These are phyloP conservation scores for Brettanomyces sp. DNA, from an alignment of 805 yeast genomes.

Conservation along the genomic window DNA sequence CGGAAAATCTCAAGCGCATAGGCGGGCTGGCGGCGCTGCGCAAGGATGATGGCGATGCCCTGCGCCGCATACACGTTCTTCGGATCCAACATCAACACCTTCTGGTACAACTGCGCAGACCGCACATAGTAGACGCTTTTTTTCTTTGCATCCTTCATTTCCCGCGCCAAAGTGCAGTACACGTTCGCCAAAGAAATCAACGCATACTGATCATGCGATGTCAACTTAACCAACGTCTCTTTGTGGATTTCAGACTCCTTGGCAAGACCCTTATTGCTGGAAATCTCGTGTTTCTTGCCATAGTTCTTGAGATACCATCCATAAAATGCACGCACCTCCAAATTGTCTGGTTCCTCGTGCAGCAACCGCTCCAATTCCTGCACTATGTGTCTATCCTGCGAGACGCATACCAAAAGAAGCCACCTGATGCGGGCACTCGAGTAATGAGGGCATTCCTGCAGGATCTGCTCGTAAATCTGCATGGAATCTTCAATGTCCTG, in stretches of 20 bases:
- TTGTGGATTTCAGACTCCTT: constrained; percentile 74
- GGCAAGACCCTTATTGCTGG: constrained; percentile 33
- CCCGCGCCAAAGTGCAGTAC: constrained; percentile 76
- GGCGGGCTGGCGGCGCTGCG: constrained; percentile 68
- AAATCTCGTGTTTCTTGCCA: constrained; percentile 41
- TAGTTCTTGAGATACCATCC: constrained; percentile 76
- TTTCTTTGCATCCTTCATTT: constrained; percentile 50
- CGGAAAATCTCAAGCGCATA: constrained; percentile 80
- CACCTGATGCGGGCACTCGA: constrained; percentile 67
- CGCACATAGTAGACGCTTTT: constrained; percentile 68
- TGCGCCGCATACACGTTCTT: constrained; percentile 93
- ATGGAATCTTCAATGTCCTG: constrained; percentile 21
- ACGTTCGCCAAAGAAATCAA: constrained; percentile 83
- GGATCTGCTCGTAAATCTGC: constrained; percentile 43
- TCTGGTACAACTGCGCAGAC: constrained; percentile 88
- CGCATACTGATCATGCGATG: constrained; percentile 86
- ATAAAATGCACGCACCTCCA: constrained; percentile 83
- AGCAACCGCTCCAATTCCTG: constrained; percentile 49
- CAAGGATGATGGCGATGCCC: constrained; percentile 88
- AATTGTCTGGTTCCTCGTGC: constrained; percentile 42
- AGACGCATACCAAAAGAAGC: constrained; percentile 49
- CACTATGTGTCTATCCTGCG: constrained; percentile 39
- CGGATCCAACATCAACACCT: constrained; percentile 77
- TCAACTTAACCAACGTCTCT: constrained; percentile 70
- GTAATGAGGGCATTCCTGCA: constrained; percentile 57